Conservation (phyloP, 1,284 basidiomycete genomes). For the Dichomitus squalens region DNA sequence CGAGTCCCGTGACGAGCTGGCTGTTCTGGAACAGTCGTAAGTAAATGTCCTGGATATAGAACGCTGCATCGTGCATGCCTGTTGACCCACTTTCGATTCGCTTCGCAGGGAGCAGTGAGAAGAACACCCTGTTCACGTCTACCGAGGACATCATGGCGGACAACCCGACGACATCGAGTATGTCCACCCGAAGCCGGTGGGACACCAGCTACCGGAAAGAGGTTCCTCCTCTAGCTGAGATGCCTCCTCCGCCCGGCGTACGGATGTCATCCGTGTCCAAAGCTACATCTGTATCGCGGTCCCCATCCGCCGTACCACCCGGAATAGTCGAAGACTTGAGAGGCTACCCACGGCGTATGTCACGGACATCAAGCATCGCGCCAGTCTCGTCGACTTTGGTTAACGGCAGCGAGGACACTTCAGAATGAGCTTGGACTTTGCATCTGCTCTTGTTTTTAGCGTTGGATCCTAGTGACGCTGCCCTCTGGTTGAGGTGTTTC, state of each 20-base stretch:
- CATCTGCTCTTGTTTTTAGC: not conserved
- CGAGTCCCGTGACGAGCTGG: constrained; percentile 29
- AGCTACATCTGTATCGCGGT: not conserved
- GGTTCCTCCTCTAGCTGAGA: not conserved
- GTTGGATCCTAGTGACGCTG: not conserved
- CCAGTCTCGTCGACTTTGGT: not conserved
- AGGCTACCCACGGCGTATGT: not conserved
- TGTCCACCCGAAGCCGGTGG: constrained; percentile 1
- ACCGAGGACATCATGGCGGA: constrained; percentile 44
- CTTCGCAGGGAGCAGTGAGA: constrained; percentile 1
- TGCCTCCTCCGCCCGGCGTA: not conserved
- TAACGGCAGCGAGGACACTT: not conserved
- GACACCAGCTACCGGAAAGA: not conserved
- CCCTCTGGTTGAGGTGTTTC: not conserved
- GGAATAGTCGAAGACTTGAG: too few species aligned
- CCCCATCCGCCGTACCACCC: not conserved
- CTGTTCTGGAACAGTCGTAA: constrained; percentile 21
- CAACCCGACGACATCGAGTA: constrained; percentile 32
- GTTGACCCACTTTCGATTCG: not conserved
- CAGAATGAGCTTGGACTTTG: not conserved
- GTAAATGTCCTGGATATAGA: not conserved
- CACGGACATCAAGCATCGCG: not conserved
- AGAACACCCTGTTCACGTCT: constrained; percentile 38
- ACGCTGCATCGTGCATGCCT: too few species aligned
- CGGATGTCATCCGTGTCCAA: not conserved